These are phyloP conservation scores for Berberis vulgaris DNA, from an alignment of 164 flowering plant species.

Conservation along the genomic window DNA sequence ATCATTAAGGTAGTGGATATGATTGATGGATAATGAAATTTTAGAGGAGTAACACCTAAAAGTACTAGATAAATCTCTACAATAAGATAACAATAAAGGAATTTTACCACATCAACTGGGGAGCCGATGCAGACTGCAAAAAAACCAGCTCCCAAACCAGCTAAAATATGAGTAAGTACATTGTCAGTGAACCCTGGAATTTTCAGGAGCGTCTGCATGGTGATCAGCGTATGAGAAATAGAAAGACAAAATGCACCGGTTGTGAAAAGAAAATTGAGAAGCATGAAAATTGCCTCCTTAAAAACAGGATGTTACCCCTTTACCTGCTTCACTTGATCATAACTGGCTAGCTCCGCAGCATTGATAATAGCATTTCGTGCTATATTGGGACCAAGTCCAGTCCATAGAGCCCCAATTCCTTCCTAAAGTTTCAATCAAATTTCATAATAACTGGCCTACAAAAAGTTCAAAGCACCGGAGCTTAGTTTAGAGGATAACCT, in stretches of 20 bases:
- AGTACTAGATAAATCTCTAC: not conserved
- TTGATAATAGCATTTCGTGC: conserved; percentile 90
- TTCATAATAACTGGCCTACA: conserved; percentile 4
- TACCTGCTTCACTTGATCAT: conserved; percentile 94
- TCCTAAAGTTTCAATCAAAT: conserved; percentile 43
- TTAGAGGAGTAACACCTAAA: no score
- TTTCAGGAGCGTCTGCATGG: conserved; percentile 73
- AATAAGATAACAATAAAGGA: not conserved
- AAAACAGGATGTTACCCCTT: conserved; percentile 1
- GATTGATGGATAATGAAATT: no score
- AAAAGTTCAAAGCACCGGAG: not conserved
- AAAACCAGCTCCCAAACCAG: conserved; percentile 96
- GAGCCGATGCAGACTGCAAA: conserved; percentile 98
- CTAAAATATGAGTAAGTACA: conserved; percentile 74
- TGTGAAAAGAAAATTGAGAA: not conserved
- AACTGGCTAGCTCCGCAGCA: conserved; percentile 97
- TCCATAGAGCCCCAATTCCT: conserved; percentile 88
- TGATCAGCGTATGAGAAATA: conserved; percentile 1
- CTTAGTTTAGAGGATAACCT: conserved; percentile 26
- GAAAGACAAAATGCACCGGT: not conserved
- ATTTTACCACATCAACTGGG: conserved; percentile 88
- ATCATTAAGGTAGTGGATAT: no score
- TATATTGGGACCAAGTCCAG: conserved; percentile 92
- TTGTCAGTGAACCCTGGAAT: conserved; percentile 92
- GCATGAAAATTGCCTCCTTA: not conserved